Evolutionary conservation across 2,329 filamentous ascomycete species (phyloP), one percentile per base, ranked within the genome.

Genomic region (Penicillium sp.): DNA sequence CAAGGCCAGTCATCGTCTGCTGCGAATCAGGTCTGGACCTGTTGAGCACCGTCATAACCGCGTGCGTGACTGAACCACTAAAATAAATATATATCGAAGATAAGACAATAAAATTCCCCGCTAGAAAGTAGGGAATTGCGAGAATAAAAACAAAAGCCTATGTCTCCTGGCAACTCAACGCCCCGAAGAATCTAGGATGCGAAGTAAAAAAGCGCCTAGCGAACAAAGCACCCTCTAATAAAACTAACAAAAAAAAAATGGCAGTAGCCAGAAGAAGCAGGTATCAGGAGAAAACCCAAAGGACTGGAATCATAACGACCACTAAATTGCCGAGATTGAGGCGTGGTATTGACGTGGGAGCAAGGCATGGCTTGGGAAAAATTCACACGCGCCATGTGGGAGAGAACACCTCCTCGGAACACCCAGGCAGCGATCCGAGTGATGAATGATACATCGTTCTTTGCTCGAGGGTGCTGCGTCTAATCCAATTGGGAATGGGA

Each of bases 301-400:
- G 33, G 38, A 33, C 41, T 31, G 37, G 31, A 31, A n/a, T 52
- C 47, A 57, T 57, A 19, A 33, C 29, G 31, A 38, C 42, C 41
- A n/a, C 35, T 46, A 37, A 50, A 17, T 58, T 49, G 48, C 43
- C 57, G 56, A 43, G 43, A 55, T 51, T 31, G 38, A 42, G 59
- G 63, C 62, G 58, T 64, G 62, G 60, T 42, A 56, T 51, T 37
- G 60, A 58, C 62, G 58, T 64, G 62, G 60, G 60, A 61, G 58
- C 59, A 67, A 67, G 63, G 61, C 63, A 61, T 66, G 60, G 62
- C 55, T 13, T 55, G 57, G 38, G 56, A 50, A 57, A 54, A 58
- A 54, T 50, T 61, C 51, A 56, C 54, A 42, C 31, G 31, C 55
- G 48, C 66, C 65, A 68, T 69, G 65, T 66, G 66, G 66, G 46